These are phyloP conservation scores for Cercospora sojina DNA, from an alignment of 2,329 filamentous ascomycete species.

Conservation along the genomic window DNA sequence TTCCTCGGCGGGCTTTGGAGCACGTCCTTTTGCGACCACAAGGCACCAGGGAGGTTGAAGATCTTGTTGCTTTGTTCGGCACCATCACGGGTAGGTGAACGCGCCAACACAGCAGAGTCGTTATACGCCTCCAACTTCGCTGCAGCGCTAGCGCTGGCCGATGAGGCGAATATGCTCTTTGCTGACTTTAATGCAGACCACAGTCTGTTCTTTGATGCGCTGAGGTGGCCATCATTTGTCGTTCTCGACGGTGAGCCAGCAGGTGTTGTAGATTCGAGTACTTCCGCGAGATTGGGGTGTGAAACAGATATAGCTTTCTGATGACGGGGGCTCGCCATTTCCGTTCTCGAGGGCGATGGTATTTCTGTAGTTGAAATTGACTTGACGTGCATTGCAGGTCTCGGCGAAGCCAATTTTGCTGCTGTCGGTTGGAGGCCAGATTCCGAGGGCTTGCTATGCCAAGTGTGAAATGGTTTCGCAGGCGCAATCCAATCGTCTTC, in stretches of 20 bases:
- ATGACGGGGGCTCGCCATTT: conserved; percentile 43
- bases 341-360: conserved; percentile 49
- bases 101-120: conserved; percentile 26
- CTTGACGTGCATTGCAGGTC: conserved; percentile 38
- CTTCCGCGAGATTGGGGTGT: conserved; percentile 42
- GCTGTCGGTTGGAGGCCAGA: conserved; percentile 15
- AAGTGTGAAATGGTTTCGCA: conserved; percentile 27
- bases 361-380: conserved; percentile 38
- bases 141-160: conserved; percentile 58
- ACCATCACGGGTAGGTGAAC: conserved; percentile 20
- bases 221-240: conserved; percentile 74
- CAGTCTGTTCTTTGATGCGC: conserved; percentile 88
- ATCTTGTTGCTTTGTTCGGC: conserved; percentile 24
- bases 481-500: conserved; percentile 63
- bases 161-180: conserved; percentile 80
- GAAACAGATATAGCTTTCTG: conserved; percentile 58
- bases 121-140: conserved; percentile 55
- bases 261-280: conserved; percentile 54
- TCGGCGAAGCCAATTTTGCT: conserved; percentile 41
- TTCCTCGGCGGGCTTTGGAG: conserved; percentile 28
- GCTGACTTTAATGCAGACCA: conserved; percentile 89
- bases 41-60: conserved; percentile 37
- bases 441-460: conserved; percentile 17
- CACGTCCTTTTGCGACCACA: conserved; percentile 34
- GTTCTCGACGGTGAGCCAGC: conserved; percentile 55